Evolutionary conservation across 306 rosid species (phyloP).

Genomic region (Phaseolus lunatus): DNA sequence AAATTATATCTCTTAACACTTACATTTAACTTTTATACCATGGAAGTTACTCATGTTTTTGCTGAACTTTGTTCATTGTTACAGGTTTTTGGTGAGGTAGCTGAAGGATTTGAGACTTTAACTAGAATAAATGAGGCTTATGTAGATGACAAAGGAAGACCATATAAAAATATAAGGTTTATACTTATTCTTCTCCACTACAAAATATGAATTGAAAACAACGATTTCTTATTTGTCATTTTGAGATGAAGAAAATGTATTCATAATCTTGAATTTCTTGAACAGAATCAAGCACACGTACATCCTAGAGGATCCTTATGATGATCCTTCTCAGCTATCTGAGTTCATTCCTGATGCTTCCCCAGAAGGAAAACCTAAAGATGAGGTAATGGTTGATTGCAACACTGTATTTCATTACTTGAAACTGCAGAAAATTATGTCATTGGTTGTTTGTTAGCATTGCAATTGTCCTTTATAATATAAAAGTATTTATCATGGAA

Average conservation of each 20-base stretch:
- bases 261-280: conserved; percentile 41
- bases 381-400: conserved; percentile 65
- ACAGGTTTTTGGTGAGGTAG: conserved; percentile 94
- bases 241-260: conserved; percentile 27
- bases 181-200: conserved; percentile 27
- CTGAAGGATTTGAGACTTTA: conserved; percentile 91
- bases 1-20: background rate
- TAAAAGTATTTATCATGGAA: conserved; percentile 22
- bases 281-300: conserved; percentile 92
- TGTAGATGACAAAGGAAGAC: conserved; percentile 83
- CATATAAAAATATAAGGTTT: conserved; percentile 88
- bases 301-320: conserved; percentile 93
- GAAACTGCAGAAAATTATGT: conserved; percentile 17
- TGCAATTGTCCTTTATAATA: conserved; percentile 9
- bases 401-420: conserved; percentile 24
- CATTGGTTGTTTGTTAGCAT: conserved; percentile 9
- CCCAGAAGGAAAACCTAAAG: conserved; percentile 95
- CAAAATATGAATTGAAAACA: conserved; percentile 1
- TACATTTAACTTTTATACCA: background rate
- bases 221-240: conserved; percentile 14
- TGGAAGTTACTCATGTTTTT: conserved; percentile 15
- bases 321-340: conserved; percentile 80
- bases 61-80: conserved; percentile 30
- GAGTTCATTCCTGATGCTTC: conserved; percentile 83
- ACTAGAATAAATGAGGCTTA: conserved; percentile 95